Percentiles rank a stretch among this genome's conserved stretches.
Conservation (phyloP, 106 monocot genomes). For the Dendrobium nobile region DNA sequence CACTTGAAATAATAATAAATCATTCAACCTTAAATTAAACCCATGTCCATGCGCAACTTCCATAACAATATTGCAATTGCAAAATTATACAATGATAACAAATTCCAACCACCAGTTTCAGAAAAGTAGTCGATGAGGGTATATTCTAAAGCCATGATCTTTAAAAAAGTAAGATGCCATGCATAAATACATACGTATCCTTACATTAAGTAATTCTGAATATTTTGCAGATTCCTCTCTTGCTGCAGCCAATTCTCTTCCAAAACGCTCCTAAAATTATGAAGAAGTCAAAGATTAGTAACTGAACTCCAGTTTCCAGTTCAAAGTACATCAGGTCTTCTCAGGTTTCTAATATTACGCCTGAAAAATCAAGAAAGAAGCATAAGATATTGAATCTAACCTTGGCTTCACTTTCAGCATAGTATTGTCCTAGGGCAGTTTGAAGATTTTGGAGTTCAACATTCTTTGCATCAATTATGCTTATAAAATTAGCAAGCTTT, state of each 20-base stretch:
- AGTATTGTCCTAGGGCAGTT: constrained; percentile 92
- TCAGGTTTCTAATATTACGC: not conserved
- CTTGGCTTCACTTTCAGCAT: constrained; percentile 97
- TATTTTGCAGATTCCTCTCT: constrained; percentile 61
- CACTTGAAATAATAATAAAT: not conserved
- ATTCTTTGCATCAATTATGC: constrained; percentile 64
- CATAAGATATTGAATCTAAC: constrained; percentile 18
- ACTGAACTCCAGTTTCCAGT: not conserved
- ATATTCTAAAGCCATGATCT: not conserved
- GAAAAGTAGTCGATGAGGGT: not conserved
- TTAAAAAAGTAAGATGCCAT: not conserved
- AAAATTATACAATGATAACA: not conserved
- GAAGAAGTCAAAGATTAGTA: not conserved
- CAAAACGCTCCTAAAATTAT: constrained; percentile 61
- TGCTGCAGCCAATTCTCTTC: constrained; percentile 57
- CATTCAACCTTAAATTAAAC: not conserved
- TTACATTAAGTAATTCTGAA: constrained; percentile 71
- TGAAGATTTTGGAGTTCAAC: constrained; percentile 84
- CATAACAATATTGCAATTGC: not conserved
- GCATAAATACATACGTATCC: not conserved
- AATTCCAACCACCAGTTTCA: not conserved
- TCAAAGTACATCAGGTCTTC: not conserved
- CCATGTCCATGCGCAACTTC: not conserved
- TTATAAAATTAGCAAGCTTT: constrained; percentile 53
- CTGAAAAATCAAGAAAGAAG: not conserved